These are phyloP conservation scores for Penicillium cataractarum DNA, from an alignment of 495 filamentous ascomycete genomes.

Conservation along the genomic window DNA sequence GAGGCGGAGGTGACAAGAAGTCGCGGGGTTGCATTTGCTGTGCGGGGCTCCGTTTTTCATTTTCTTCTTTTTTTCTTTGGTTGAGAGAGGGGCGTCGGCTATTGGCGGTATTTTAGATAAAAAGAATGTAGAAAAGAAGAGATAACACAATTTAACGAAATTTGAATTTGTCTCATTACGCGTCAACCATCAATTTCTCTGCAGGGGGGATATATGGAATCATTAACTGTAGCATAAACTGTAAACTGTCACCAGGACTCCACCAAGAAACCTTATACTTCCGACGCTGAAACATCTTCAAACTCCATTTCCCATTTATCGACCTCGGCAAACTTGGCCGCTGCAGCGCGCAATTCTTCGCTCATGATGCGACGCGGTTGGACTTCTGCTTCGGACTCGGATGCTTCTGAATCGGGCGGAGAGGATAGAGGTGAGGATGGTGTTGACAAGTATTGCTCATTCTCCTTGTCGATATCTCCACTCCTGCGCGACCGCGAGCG, in stretches of 20 bases:
- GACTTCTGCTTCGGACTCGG: constrained; percentile 30
- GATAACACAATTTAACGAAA: background rate
- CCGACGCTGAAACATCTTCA: constrained; percentile 56
- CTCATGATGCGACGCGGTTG: constrained; percentile 31
- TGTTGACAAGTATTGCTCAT: constrained; percentile 35
- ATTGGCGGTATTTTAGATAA: background rate
- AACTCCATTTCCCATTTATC: constrained; percentile 76
- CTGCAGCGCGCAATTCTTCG: constrained; percentile 42
- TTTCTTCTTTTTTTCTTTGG: background rate
- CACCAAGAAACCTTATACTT: constrained; percentile 22
- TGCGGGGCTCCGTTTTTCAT: constrained; percentile 1
- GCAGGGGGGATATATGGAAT: background rate
- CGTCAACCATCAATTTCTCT: background rate
- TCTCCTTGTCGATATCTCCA: constrained; percentile 35
- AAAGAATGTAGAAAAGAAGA: background rate
- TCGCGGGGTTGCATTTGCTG: background rate
- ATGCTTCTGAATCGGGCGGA: constrained; percentile 38
- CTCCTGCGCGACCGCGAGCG: constrained; percentile 20
- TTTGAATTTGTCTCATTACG: background rate
- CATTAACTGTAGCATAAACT: constrained; percentile 4
- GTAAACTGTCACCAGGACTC: background rate
- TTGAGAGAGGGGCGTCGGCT: constrained; percentile 1
- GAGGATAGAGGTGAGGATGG: constrained; percentile 46
- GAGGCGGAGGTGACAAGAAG: background rate
- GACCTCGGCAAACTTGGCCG: constrained; percentile 66